phyloP scores from a whole-genome alignment of 1,284 basidiomycete genomes.

The Cryptococcus maquisensis region DNA sequence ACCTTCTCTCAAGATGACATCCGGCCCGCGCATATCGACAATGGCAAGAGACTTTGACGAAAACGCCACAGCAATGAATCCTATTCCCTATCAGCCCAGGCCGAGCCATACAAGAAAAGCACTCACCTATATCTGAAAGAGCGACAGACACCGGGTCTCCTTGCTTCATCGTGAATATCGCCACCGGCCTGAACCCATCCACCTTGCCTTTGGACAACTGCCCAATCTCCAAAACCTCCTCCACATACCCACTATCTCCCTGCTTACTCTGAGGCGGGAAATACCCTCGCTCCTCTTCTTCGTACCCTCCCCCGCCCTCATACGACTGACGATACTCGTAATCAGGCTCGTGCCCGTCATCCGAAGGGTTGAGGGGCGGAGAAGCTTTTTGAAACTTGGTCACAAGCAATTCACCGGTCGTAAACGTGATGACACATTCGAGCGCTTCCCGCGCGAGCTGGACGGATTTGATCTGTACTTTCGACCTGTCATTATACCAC shows the following conservation, averaged over 20 bases:
- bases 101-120: no score
- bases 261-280: slow-evolving; percentile 15
- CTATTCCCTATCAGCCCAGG: slow-evolving; percentile 44
- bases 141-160: slow-evolving; percentile 58
- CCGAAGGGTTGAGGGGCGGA: neutral
- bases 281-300: slow-evolving; percentile 24
- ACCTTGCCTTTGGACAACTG: slow-evolving; percentile 49
- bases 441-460: slow-evolving; percentile 62
- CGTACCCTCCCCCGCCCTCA: slow-evolving; percentile 14
- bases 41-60: slow-evolving; percentile 59
- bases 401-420: slow-evolving; percentile 64
- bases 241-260: slow-evolving; percentile 25
- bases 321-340: slow-evolving; percentile 38
- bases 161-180: slow-evolving; percentile 57
- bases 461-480: slow-evolving; percentile 54
- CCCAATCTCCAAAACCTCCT: slow-evolving; percentile 41
- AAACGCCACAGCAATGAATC: slow-evolving; percentile 70
- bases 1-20: slow-evolving; percentile 56
- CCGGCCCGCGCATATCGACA: slow-evolving; percentile 67
- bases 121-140: slow-evolving; percentile 65
- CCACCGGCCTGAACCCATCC: slow-evolving; percentile 59
- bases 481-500: slow-evolving; percentile 39
- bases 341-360: no score
- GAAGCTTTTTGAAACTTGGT: slow-evolving; percentile 51
- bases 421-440: slow-evolving; percentile 62